phyloP scores from a whole-genome alignment of 2,329 filamentous ascomycete genomes.

The Lachnellula willkommii region DNA sequence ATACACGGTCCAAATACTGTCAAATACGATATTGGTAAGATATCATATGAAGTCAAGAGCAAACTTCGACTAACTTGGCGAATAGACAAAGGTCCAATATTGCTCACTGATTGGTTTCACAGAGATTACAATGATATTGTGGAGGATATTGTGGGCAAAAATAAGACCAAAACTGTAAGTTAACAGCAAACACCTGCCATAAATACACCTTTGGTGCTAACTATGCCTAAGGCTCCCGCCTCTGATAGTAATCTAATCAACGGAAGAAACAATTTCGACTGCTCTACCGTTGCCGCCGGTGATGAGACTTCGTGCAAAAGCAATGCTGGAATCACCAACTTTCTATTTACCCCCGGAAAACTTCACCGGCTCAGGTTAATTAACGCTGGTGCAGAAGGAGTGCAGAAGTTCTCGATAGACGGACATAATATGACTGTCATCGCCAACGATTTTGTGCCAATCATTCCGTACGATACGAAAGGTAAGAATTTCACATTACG shows the following conservation, averaged over 20 bases:
- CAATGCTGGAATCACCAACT: conserved; percentile 22
- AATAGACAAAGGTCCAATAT: conserved; percentile 48
- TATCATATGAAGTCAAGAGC: background rate
- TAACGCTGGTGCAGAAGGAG: conserved; percentile 38
- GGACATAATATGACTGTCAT: conserved; percentile 53
- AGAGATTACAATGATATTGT: conserved; percentile 42
- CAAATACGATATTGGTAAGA: conserved; percentile 49
- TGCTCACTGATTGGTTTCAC: conserved; percentile 36
- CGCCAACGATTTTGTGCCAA: conserved; percentile 56
- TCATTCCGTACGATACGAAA: conserved; percentile 14
- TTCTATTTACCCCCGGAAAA: conserved; percentile 32
- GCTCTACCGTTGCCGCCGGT: background rate
- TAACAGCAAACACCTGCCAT: background rate
- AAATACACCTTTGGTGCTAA: background rate
- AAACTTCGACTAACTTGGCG: background rate
- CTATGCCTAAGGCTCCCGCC: background rate
- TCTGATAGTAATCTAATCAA: conserved; percentile 25
- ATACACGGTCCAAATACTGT: conserved; percentile 54
- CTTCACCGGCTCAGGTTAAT: conserved; percentile 43
- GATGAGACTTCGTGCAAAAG: conserved; percentile 8
- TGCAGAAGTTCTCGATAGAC: conserved; percentile 43
- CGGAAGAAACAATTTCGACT: conserved; percentile 19
- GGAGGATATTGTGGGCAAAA: conserved; percentile 33
- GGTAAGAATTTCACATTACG: background rate
- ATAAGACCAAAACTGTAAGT: conserved; percentile 2